Conservation (phyloP, 164 flowering plant genomes). For the Kingdonia uniflora region DNA sequence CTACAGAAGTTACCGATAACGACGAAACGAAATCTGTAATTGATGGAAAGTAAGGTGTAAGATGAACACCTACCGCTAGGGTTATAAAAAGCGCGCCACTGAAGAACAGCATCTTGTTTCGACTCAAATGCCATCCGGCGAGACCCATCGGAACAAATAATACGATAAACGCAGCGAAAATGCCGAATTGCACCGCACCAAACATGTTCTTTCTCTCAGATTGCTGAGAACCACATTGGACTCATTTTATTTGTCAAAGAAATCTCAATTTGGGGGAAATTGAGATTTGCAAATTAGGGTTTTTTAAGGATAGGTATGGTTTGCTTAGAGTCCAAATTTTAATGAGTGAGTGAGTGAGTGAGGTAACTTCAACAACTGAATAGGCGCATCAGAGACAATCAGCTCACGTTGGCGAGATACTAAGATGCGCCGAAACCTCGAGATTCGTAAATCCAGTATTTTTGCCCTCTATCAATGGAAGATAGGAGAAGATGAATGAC, state of each 20-base stretch:
- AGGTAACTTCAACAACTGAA: no score
- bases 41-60: slow-evolving; percentile 77
- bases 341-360: no score
- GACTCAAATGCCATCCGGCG: slow-evolving; percentile 93
- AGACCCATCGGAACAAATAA: slow-evolving; percentile 87
- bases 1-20: slow-evolving; percentile 22
- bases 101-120: slow-evolving; percentile 89
- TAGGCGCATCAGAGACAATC: no score
- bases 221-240: no score
- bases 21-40: slow-evolving; percentile 30
- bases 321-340: background rate
- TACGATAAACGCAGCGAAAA: slow-evolving; percentile 66
- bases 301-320: background rate
- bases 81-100: slow-evolving; percentile 83
- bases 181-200: slow-evolving; percentile 47
- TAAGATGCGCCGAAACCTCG: no score
- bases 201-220: no score
- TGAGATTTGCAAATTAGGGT: background rate
- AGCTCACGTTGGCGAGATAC: no score
- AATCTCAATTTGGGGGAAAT: background rate
- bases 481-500: no score
- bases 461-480: no score
- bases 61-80: slow-evolving; percentile 82
- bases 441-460: no score
- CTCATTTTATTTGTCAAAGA: no score